A percentile compares a stretch with the other conserved stretches of the same genome.
phyloP scores from a whole-genome alignment of 768 basidiomycete species.

The Leccinum variicolor region DNA sequence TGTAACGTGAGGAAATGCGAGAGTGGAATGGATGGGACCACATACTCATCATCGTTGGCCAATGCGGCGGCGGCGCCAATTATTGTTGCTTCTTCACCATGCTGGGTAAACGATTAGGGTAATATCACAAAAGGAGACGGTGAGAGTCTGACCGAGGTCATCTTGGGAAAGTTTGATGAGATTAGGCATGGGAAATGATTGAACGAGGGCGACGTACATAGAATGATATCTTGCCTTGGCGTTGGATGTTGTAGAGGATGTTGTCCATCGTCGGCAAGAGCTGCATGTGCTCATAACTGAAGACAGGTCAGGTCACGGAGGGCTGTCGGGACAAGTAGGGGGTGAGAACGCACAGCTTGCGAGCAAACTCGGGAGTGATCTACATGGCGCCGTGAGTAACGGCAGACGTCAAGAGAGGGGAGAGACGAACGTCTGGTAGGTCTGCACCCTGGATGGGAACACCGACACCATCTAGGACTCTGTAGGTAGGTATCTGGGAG shows the following conservation, averaged over 20 bases:
- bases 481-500: constrained; percentile 77
- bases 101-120: constrained; percentile 36
- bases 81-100: constrained; percentile 90
- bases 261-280: constrained; percentile 83
- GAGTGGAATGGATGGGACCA: constrained; percentile 4
- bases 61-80: constrained; percentile 88
- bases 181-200: constrained; percentile 3
- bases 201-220: constrained; percentile 51
- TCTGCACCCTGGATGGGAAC: constrained; percentile 68
- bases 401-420: neutral
- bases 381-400: constrained; percentile 26
- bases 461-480: constrained; percentile 81
- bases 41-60: constrained; percentile 80
- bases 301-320: neutral
- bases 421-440: constrained; percentile 61
- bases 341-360: constrained; percentile 45
- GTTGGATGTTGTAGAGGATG: constrained; percentile 86
- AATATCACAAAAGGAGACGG: neutral
- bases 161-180: constrained; percentile 40
- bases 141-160: constrained; percentile 66
- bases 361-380: constrained; percentile 69
- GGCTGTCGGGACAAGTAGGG: neutral
- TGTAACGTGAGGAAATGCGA: constrained; percentile 8
- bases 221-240: constrained; percentile 91
- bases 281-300: constrained; percentile 75